Percentiles rank a stretch among this genome's conserved stretches.
Conservation (phyloP, 2,329 filamentous ascomycete species). For the Mycosphaerella arachidis region DNA sequence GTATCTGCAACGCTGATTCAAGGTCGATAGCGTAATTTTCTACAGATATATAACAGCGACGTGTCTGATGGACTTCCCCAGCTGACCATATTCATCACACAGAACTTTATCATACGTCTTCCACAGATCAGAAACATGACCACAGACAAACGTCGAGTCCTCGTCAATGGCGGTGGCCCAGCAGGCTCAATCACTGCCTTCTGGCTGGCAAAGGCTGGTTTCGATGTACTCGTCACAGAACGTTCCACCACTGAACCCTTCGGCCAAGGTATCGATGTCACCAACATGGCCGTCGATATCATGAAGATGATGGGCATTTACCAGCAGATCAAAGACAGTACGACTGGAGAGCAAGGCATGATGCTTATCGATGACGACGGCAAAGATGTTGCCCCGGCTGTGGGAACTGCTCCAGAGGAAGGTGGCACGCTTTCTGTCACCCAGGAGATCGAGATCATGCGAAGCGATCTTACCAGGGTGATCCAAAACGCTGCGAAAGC, state of each 20-base stretch:
- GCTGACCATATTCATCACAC: neutral
- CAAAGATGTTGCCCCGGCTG: constrained; percentile 12
- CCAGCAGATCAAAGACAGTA: constrained; percentile 22
- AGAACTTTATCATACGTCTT: neutral
- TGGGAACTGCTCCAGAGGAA: constrained; percentile 10
- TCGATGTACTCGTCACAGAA: constrained; percentile 16
- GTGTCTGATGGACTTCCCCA: no score
- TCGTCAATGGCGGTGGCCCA: constrained; percentile 22
- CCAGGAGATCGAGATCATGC: constrained; percentile 35
- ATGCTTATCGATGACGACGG: constrained; percentile 25
- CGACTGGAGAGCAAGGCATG: constrained; percentile 28
- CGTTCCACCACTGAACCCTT: constrained; percentile 13
- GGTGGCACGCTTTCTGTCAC: constrained; percentile 15
- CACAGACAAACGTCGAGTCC: constrained; percentile 3
- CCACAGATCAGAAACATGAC: neutral
- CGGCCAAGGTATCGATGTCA: constrained; percentile 31
- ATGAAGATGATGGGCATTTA: constrained; percentile 27
- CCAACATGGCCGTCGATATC: constrained; percentile 23
- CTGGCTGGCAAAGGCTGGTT: constrained; percentile 32
- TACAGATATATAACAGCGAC: no score
- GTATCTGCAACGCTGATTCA: no score
- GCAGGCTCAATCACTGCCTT: constrained; percentile 36
- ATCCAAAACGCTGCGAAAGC: constrained; percentile 33
- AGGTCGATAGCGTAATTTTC: no score
- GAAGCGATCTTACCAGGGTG: constrained; percentile 47